phyloP scores from a whole-genome alignment of 202 grass and related monocot genomes.

The Elaeis oleifera region DNA sequence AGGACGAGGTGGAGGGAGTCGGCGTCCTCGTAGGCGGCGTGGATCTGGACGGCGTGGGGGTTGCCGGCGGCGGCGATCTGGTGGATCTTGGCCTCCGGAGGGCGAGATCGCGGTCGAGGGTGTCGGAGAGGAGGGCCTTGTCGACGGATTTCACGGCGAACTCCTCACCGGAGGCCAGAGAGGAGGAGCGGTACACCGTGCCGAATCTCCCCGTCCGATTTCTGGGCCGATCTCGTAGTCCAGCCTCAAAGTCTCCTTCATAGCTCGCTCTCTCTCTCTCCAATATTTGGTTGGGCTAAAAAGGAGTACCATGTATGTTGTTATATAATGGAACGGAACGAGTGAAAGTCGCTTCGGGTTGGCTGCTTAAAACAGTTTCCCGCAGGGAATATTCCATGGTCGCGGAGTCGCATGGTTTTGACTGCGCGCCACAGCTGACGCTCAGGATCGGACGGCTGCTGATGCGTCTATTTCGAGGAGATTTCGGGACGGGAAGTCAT shows the following conservation, averaged over 20 bases:
- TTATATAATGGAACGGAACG: too few species aligned
- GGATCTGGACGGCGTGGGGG: constrained; percentile 5
- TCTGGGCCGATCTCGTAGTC: constrained; percentile 13
- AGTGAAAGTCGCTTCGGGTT: too few species aligned
- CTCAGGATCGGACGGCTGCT: too few species aligned
- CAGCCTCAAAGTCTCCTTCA: background rate
- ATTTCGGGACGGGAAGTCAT: too few species aligned
- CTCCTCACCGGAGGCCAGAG: background rate
- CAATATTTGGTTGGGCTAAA: too few species aligned
- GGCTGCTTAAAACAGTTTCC: too few species aligned
- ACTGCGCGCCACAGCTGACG: too few species aligned
- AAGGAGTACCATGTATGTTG: too few species aligned
- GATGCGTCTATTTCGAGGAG: too few species aligned
- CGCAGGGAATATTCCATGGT: too few species aligned
- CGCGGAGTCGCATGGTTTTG: too few species aligned
- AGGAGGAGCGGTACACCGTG: constrained; percentile 2
- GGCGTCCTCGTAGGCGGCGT: constrained; percentile 10
- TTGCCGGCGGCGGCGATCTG: background rate
- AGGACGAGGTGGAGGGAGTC: constrained; percentile 6
- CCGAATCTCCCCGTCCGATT: constrained; percentile 14
- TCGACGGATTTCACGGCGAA: constrained; percentile 18
- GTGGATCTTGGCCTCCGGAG: constrained; percentile 4
- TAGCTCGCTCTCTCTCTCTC: background rate
- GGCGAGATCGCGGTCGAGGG: constrained; percentile 13
- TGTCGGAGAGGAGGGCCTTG: constrained; percentile 6